These are phyloP conservation scores for Lecanosticta acicola DNA, from an alignment of 2,329 filamentous ascomycete species.

Conservation along the genomic window DNA sequence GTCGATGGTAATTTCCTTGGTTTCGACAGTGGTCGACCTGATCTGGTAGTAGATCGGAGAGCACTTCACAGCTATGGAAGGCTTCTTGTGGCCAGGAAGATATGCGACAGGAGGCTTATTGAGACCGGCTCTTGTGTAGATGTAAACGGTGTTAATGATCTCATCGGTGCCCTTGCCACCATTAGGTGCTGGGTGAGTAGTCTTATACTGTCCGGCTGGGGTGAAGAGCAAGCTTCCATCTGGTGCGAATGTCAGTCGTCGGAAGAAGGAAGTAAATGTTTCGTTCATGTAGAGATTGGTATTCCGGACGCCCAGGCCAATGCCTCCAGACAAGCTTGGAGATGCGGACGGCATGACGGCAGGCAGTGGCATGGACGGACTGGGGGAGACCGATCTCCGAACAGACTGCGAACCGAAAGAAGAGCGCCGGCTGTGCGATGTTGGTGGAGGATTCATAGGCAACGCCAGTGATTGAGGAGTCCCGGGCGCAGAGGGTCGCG, in stretches of 20 bases:
- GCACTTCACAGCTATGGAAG: slow-evolving; percentile 90
- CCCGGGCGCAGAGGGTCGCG: slow-evolving; percentile 82
- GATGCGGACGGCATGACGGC: slow-evolving; percentile 94
- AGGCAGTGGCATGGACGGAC: slow-evolving; percentile 85
- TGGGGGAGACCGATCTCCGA: slow-evolving; percentile 77
- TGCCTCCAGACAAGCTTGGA: slow-evolving; percentile 64
- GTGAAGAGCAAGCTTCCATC: slow-evolving; percentile 92
- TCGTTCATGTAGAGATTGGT: slow-evolving; percentile 93
- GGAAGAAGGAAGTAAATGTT: slow-evolving; percentile 93
- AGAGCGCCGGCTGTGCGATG: slow-evolving; percentile 88
- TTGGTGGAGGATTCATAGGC: slow-evolving; percentile 92
- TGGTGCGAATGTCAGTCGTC: slow-evolving; percentile 86
- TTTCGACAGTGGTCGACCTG: slow-evolving; percentile 59
- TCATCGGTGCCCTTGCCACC: slow-evolving; percentile 77
- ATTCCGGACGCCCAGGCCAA: slow-evolving; percentile 63
- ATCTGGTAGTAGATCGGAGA: slow-evolving; percentile 85
- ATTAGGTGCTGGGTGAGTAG: slow-evolving; percentile 60
- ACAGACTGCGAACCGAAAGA: slow-evolving; percentile 75
- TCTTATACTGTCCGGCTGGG: slow-evolving; percentile 91
- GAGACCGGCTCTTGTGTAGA: slow-evolving; percentile 91
- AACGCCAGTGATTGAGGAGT: slow-evolving; percentile 84
- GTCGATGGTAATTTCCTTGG: slow-evolving; percentile 89
- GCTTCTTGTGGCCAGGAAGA: slow-evolving; percentile 94
- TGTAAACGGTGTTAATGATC: slow-evolving; percentile 94
- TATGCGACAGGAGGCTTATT: slow-evolving; percentile 95